A percentile compares a stretch with the other conserved stretches of the same genome.
phyloP scores from a whole-genome alignment of 2,329 filamentous ascomycete species.

The Aureobasidium zeae region DNA sequence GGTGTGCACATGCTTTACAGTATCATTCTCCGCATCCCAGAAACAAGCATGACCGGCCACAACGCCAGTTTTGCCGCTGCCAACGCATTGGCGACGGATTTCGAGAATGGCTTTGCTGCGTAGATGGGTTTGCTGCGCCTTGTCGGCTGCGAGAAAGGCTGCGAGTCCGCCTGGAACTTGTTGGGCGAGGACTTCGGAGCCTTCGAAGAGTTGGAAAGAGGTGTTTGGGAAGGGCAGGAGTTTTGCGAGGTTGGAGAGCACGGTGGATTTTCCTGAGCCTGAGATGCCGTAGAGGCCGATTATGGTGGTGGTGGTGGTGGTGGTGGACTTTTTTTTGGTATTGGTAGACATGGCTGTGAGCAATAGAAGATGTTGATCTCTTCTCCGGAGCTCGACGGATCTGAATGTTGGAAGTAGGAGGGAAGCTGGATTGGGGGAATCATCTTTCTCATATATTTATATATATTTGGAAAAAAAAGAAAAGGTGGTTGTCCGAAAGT shows the following conservation, averaged over 20 bases:
- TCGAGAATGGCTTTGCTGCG: slow-evolving; percentile 40
- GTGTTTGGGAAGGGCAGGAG: slow-evolving; percentile 26
- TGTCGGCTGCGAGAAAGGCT: slow-evolving; percentile 36
- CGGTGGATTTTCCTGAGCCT: slow-evolving; percentile 44
- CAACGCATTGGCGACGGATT: slow-evolving; percentile 34
- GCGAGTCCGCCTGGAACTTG: slow-evolving; percentile 40
- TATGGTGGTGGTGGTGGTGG: too few species aligned
- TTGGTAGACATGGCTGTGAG: too few species aligned
- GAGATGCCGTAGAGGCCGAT: slow-evolving; percentile 50
- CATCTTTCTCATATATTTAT: too few species aligned
- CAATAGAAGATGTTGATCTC: too few species aligned
- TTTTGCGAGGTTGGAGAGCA: slow-evolving; percentile 32
- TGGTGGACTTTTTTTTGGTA: too few species aligned
- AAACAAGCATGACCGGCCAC: slow-evolving; percentile 51
- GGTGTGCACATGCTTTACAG: slow-evolving; percentile 33
- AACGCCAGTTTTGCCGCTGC: slow-evolving; percentile 33
- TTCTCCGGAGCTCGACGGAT: too few species aligned
- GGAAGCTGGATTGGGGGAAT: too few species aligned
- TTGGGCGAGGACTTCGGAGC: slow-evolving; percentile 39
- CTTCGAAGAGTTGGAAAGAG: slow-evolving; percentile 44
- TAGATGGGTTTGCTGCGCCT: slow-evolving; percentile 30
- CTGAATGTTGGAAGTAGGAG: too few species aligned
- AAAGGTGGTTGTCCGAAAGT: too few species aligned
- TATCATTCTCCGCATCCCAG: slow-evolving; percentile 35
- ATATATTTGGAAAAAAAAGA: too few species aligned